Conservation (phyloP, 1,284 basidiomycete species). For the Heterobasidion annosum region DNA sequence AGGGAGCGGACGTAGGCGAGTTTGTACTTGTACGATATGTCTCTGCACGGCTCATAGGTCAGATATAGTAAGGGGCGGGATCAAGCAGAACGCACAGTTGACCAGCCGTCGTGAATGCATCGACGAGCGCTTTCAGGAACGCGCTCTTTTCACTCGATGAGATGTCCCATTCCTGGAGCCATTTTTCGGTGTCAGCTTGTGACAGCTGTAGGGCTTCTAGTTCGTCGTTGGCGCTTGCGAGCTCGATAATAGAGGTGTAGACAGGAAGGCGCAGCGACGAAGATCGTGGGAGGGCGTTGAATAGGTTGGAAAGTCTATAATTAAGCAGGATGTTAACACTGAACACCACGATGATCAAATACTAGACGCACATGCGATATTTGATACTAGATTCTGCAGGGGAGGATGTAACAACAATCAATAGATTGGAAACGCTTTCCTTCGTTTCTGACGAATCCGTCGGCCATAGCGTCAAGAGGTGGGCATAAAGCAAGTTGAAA, state of each 20-base stretch:
- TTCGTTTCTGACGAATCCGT: conserved; percentile 44
- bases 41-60: conserved; percentile 24
- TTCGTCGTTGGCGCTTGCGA: conserved; percentile 62
- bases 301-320: conserved; percentile 74
- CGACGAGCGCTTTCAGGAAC: conserved; percentile 64
- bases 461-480: conserved; percentile 53
- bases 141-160: conserved; percentile 55
- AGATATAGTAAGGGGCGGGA: not conserved
- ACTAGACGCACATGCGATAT: conserved; percentile 55
- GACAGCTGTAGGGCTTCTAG: conserved; percentile 61
- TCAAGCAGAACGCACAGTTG: conserved; percentile 37
- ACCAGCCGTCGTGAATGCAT: conserved; percentile 49
- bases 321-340: not conserved
- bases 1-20: conserved; percentile 55
- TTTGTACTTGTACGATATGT: conserved; percentile 54
- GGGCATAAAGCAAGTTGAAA: conserved; percentile 72
- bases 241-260: conserved; percentile 58
- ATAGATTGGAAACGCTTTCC: conserved; percentile 37
- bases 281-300: conserved; percentile 71
- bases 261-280: conserved; percentile 63
- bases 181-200: conserved; percentile 56
- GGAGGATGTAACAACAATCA: conserved; percentile 47
- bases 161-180: conserved; percentile 74
- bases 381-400: conserved; percentile 45
- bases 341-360: not conserved